These are phyloP conservation scores for Tuber aestivum DNA, from an alignment of 495 filamentous ascomycete species.

Conservation along the genomic window DNA sequence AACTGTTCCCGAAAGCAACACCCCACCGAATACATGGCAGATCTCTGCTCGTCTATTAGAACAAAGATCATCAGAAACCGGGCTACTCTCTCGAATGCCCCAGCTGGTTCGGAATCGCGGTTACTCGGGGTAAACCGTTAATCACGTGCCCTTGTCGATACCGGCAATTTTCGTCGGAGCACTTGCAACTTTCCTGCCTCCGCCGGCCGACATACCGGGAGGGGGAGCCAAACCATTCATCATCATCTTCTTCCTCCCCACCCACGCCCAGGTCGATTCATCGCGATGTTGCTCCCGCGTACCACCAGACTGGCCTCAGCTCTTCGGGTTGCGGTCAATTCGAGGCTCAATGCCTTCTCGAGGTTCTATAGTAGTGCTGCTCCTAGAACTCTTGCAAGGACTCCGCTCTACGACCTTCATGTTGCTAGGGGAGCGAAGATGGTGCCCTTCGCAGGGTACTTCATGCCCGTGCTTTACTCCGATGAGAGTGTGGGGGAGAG, in stretches of 20 bases:
- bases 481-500: conserved; percentile 68
- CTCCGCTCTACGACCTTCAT: conserved; percentile 80
- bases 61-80: not conserved
- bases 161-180: not conserved
- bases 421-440: conserved; percentile 76
- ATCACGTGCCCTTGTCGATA: conserved; percentile 1
- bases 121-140: not conserved
- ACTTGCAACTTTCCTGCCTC: not conserved
- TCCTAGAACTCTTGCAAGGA: conserved; percentile 48
- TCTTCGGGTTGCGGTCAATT: not conserved
- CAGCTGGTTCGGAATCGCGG: not conserved
- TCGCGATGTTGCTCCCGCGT: not conserved
- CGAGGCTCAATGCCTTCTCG: not conserved
- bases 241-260: not conserved
- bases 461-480: conserved; percentile 86
- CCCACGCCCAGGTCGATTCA: not conserved
- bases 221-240: not conserved
- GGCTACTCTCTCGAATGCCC: not conserved
- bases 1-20: not conserved
- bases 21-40: not conserved
- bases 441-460: conserved; percentile 91
- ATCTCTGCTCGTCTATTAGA: not conserved
- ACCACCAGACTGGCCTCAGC: not conserved
- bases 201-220: not conserved
- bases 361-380: not conserved